Conservation (phyloP, 75 land plant genomes). For the Cryptomeria japonica region DNA sequence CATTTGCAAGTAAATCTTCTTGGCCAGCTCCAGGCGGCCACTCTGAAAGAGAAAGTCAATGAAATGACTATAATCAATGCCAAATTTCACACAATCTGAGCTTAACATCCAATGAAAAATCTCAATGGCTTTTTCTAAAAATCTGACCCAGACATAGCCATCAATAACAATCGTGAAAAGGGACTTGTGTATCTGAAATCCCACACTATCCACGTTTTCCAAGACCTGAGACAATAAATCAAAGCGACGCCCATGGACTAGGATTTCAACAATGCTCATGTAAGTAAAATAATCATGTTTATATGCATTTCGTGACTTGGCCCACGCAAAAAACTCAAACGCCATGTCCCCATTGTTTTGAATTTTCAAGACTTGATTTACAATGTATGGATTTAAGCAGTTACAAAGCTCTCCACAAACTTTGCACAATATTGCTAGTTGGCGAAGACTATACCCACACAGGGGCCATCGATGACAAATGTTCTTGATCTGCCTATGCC, state of each 20-base stretch:
- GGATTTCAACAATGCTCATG: slow-evolving; percentile 14
- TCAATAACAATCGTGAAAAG: slow-evolving; percentile 38
- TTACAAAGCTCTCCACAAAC: no score
- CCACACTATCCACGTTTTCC: slow-evolving; percentile 7
- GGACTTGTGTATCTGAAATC: slow-evolving; percentile 28
- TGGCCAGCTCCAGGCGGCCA: slow-evolving; percentile 47
- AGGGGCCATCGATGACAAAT: no score
- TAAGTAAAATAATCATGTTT: slow-evolving; percentile 18
- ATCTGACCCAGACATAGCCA: slow-evolving; percentile 35
- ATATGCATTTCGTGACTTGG: slow-evolving; percentile 14
- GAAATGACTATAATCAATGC: slow-evolving; percentile 70
- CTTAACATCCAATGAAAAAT: slow-evolving; percentile 66
- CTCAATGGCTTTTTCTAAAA: slow-evolving; percentile 50
- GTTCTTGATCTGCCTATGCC: no score
- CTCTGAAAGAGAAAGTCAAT: slow-evolving; percentile 60
- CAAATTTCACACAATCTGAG: slow-evolving; percentile 57
- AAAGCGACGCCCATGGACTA: slow-evolving; percentile 13
- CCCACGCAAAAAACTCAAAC: slow-evolving; percentile 33
- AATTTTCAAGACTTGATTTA: slow-evolving; percentile 34
- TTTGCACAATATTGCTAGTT: no score
- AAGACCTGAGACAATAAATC: slow-evolving; percentile 11
- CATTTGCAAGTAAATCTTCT: slow-evolving; percentile 47
- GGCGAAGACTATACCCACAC: no score
- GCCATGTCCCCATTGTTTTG: slow-evolving; percentile 18
- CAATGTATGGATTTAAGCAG: slow-evolving; percentile 23